Evolutionary conservation across 1,284 basidiomycete genomes (phyloP).

Genomic region (Sanghuangporus weigelae): DNA sequence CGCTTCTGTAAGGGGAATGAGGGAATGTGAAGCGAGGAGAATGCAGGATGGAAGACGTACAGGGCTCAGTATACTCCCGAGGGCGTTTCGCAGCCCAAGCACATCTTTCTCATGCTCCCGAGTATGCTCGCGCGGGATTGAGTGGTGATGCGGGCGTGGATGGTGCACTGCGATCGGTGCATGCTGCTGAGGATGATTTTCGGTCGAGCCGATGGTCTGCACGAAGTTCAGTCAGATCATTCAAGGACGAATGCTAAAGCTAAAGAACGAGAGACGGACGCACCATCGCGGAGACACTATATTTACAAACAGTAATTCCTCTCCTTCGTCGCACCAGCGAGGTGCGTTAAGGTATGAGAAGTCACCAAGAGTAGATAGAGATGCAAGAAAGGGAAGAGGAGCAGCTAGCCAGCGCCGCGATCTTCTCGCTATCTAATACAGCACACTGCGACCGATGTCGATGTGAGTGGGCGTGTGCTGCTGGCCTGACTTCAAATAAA

Average conservation of each 20-base stretch:
- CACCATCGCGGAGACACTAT: not conserved
- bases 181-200: conserved; percentile 1
- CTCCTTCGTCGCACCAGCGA: not conserved
- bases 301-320: not conserved
- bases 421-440: not conserved
- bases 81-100: conserved; percentile 33
- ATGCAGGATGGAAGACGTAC: conserved; percentile 27
- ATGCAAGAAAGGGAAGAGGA: not conserved
- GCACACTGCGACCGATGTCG: not conserved
- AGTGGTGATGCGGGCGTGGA: not conserved
- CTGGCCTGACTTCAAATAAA: not conserved
- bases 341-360: not conserved
- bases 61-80: conserved; percentile 46
- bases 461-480: not conserved
- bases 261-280: not conserved
- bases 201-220: not conserved
- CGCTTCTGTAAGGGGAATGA: conserved; percentile 34
- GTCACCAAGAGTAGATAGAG: not conserved
- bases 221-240: not conserved
- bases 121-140: not conserved
- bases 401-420: not conserved
- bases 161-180: conserved; percentile 6
- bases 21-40: not conserved
- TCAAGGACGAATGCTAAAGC: not conserved
- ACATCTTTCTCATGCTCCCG: conserved; percentile 11